A percentile compares a stretch with the other conserved stretches of the same genome.
Conservation (phyloP, 1,284 basidiomycete genomes). For the Puccinia sorghi region DNA sequence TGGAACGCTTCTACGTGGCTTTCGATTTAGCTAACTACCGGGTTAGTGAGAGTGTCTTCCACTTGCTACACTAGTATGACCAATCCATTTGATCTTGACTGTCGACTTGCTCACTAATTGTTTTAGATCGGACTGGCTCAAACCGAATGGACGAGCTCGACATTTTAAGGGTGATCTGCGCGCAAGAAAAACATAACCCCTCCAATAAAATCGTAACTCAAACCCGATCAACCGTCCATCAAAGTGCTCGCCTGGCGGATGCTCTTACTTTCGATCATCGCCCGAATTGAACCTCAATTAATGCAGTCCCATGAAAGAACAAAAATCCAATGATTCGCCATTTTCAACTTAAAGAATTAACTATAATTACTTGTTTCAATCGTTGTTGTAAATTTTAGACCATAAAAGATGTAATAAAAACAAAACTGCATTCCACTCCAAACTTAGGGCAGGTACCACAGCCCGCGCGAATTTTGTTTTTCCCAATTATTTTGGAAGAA, state of each 20-base stretch:
- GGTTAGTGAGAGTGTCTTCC: slow-evolving; percentile 20
- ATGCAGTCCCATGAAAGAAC: too few species aligned
- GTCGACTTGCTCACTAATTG: background rate
- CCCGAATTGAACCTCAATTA: background rate
- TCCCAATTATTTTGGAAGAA: too few species aligned
- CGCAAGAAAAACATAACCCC: background rate
- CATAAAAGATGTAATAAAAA: slow-evolving; percentile 15
- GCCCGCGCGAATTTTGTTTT: too few species aligned
- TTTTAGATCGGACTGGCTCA: slow-evolving; percentile 45
- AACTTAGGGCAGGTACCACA: too few species aligned
- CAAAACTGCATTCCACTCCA: background rate
- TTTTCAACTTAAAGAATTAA: background rate
- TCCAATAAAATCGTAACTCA: background rate
- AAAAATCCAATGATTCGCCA: background rate
- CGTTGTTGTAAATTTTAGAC: slow-evolving; percentile 20
- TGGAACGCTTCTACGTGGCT: slow-evolving; percentile 50
- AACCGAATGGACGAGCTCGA: slow-evolving; percentile 50
- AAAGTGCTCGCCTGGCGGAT: too few species aligned
- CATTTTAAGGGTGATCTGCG: slow-evolving; percentile 36
- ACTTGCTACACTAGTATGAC: background rate
- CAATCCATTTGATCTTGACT: background rate
- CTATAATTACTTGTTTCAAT: slow-evolving; percentile 2
- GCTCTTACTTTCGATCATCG: background rate
- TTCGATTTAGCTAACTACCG: slow-evolving; percentile 47
- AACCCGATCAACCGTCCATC: background rate